phyloP scores from a whole-genome alignment of 2,329 filamentous ascomycete species.

The Hymenoscyphus occultus region DNA sequence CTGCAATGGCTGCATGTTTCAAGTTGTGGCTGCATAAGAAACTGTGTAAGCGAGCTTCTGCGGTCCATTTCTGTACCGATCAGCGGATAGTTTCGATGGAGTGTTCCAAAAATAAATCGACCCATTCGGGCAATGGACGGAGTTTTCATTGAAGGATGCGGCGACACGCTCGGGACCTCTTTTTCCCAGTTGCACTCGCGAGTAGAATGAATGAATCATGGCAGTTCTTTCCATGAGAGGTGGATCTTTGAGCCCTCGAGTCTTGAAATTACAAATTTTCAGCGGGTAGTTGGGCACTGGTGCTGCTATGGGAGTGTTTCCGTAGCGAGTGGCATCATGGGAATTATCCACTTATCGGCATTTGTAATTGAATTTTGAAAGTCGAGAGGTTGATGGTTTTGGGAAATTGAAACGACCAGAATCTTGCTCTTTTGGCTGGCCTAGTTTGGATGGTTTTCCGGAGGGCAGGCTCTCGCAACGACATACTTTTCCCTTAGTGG shows the following conservation, averaged over 20 bases:
- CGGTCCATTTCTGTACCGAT: neutral
- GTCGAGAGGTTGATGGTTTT: neutral
- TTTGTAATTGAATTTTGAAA: neutral
- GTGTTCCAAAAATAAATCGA: conserved; percentile 7
- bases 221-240: neutral
- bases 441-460: neutral
- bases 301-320: neutral
- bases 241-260: neutral
- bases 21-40: conserved; percentile 9
- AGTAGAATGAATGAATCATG: conserved; percentile 3
- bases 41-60: conserved; percentile 7
- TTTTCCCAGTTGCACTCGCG: conserved; percentile 1
- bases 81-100: neutral
- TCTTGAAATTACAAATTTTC: neutral
- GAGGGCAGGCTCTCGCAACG: neutral
- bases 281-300: neutral
- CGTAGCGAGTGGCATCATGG: neutral
- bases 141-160: conserved; percentile 10
- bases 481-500: neutral
- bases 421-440: neutral
- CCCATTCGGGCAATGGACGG: conserved; percentile 1
- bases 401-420: neutral
- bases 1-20: conserved; percentile 6
- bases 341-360: neutral
- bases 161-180: conserved; percentile 15